A percentile compares a stretch with the other conserved stretches of the same genome.
Conservation (phyloP, 2,329 filamentous ascomycete species). For the Penicillium verrucosum region DNA sequence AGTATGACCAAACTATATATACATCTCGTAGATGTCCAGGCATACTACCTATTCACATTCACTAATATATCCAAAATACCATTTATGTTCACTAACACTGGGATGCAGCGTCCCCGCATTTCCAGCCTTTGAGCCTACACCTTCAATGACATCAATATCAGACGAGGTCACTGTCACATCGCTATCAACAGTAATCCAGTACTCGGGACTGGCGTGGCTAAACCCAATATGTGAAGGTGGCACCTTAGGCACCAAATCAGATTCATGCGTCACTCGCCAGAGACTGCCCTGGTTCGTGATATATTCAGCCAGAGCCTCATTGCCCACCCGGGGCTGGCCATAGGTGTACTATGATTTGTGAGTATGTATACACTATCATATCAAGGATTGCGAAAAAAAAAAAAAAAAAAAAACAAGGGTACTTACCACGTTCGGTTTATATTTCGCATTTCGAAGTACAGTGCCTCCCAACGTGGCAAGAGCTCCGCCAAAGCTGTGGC, state of each 20-base stretch:
- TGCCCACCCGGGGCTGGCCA: conserved; percentile 42
- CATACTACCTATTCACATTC: conserved; percentile 13
- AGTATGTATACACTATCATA: neutral
- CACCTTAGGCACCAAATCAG: conserved; percentile 39
- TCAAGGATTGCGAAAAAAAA: no score
- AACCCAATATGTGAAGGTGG: conserved; percentile 32
- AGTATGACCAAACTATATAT: neutral
- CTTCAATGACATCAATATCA: conserved; percentile 35
- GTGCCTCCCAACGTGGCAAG: conserved; percentile 49
- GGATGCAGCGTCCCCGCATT: conserved; percentile 31
- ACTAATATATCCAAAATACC: conserved; percentile 32
- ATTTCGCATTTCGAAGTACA: conserved; percentile 44
- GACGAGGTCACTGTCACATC: conserved; percentile 24
- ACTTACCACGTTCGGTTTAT: conserved; percentile 43
- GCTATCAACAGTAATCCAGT: conserved; percentile 8
- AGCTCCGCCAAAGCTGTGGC: conserved; percentile 53
- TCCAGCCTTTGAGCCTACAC: conserved; percentile 29
- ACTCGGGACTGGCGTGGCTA: conserved; percentile 28
- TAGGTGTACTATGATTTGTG: conserved; percentile 36
- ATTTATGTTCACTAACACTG: conserved; percentile 30
- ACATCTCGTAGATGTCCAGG: neutral
- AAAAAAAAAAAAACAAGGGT: neutral
- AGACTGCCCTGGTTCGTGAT: conserved; percentile 34
- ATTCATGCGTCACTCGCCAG: conserved; percentile 38
- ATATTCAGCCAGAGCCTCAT: conserved; percentile 36